Conservation (phyloP, 345 rosid genomes). For the Abelmoschus esculentus region DNA sequence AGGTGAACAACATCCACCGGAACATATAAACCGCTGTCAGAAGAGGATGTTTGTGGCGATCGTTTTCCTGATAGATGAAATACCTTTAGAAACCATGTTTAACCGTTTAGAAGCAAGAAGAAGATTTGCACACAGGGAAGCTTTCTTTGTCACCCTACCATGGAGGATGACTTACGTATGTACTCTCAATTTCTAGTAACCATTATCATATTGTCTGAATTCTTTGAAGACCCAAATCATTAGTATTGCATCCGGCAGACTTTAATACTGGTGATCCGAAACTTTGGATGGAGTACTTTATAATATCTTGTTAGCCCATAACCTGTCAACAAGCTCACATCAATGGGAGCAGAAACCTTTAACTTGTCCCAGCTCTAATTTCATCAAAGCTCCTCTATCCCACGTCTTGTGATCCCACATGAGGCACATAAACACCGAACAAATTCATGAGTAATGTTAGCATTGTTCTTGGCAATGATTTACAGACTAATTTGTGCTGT, state of each 20-base stretch:
- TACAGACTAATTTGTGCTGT: too few species aligned
- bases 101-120: background rate
- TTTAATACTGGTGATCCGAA: background rate
- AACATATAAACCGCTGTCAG: background rate
- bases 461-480: too few species aligned
- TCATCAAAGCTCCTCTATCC: too few species aligned
- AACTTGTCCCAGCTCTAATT: too few species aligned
- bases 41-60: background rate
- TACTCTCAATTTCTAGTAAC: background rate
- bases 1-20: constrained; percentile 20
- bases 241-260: background rate
- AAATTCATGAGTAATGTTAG: too few species aligned
- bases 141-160: background rate
- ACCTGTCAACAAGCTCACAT: background rate
- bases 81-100: background rate
- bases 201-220: background rate
- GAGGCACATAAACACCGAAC: too few species aligned
- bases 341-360: background rate
- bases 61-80: background rate
- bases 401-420: too few species aligned
- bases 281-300: background rate
- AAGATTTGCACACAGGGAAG: background rate
- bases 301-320: background rate
- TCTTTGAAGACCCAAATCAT: background rate
- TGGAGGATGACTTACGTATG: background rate